phyloP scores from a whole-genome alignment of 2,329 filamentous ascomycete genomes.

The Metarhizium album region DNA sequence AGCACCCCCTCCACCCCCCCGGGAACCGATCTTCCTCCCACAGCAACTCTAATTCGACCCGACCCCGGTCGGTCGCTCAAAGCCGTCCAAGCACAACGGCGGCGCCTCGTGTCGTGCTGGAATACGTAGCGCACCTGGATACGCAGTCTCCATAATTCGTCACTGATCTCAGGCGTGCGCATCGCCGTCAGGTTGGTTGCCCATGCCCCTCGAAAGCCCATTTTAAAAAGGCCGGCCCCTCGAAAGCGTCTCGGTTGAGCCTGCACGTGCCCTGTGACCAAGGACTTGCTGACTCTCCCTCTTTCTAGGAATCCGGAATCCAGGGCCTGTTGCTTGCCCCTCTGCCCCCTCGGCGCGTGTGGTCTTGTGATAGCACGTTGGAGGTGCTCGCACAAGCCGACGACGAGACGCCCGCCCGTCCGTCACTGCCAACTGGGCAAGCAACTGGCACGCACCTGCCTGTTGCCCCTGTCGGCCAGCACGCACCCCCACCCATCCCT shows the following conservation, averaged over 20 bases:
- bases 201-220: background rate
- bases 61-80: background rate
- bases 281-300: background rate
- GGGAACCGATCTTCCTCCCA: slow-evolving; percentile 6
- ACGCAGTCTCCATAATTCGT: background rate
- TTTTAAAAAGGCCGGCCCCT: no score
- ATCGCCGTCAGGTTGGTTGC: slow-evolving; percentile 6
- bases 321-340: background rate
- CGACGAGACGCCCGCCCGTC: background rate
- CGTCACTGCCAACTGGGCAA: background rate
- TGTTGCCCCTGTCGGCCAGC: background rate
- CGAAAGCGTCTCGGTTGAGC: no score
- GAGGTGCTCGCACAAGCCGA: background rate
- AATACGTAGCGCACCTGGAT: slow-evolving; percentile 6
- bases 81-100: slow-evolving; percentile 1
- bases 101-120: slow-evolving; percentile 7
- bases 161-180: slow-evolving; percentile 5
- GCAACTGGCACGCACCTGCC: background rate
- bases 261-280: background rate
- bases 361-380: background rate
- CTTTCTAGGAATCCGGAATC: background rate
- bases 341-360: background rate
- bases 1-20: no score
- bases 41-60: slow-evolving; percentile 11
- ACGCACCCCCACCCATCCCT: slow-evolving; percentile 1